phyloP scores from a whole-genome alignment of 345 rosid species.

The Gossypium arboreum region DNA sequence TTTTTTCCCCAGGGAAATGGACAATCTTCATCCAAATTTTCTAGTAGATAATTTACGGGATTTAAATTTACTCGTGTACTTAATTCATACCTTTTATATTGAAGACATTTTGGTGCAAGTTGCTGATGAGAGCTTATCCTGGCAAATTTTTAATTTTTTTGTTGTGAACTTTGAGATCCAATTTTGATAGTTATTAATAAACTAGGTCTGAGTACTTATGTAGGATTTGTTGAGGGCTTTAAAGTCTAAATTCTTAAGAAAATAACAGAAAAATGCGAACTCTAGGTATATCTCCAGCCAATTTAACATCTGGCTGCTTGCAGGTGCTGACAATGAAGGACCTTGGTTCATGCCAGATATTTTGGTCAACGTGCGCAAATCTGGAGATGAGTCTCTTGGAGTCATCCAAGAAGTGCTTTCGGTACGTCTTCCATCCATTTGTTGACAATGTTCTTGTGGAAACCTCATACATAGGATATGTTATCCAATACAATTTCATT shows the following conservation, averaged over 20 bases:
- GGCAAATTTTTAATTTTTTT: neutral
- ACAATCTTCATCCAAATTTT: neutral
- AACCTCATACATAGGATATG: neutral
- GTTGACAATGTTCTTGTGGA: neutral
- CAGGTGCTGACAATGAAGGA: slow-evolving; percentile 80
- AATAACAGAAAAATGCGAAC: neutral
- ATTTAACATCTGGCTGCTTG: slow-evolving; percentile 13
- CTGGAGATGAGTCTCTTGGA: slow-evolving; percentile 64
- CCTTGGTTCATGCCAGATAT: slow-evolving; percentile 89
- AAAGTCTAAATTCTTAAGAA: neutral
- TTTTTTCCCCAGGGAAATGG: neutral
- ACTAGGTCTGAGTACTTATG: neutral
- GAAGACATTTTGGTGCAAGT: neutral
- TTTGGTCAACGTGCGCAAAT: slow-evolving; percentile 63
- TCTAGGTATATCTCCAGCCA: neutral
- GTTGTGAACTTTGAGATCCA: neutral
- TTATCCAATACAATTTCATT: no score
- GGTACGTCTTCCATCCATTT: slow-evolving; percentile 39
- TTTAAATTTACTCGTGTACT: neutral
- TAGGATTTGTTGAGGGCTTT: slow-evolving; percentile 1
- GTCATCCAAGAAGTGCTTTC: slow-evolving; percentile 75
- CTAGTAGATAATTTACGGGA: neutral
- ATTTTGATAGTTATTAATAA: neutral
- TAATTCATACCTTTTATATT: neutral
- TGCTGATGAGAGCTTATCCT: neutral